Evolutionary conservation across 306 rosid species (phyloP).

Genomic region (Rosa rugosa): DNA sequence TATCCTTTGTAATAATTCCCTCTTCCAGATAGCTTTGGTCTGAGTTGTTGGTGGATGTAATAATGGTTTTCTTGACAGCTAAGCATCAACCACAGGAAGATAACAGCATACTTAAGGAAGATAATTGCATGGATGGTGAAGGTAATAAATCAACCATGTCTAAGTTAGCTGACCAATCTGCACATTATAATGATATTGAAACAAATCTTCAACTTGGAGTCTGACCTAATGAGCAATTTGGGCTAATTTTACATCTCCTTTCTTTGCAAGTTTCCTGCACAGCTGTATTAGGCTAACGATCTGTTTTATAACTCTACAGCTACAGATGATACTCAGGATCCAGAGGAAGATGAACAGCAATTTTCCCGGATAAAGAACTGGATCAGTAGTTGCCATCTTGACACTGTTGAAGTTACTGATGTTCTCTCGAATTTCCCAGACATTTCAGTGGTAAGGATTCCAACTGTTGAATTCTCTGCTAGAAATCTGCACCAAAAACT

Average conservation of each 20-base stretch:
- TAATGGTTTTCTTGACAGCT: constrained; percentile 41
- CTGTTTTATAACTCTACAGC: constrained; percentile 16
- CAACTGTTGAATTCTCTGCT: neutral
- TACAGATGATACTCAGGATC: constrained; percentile 78
- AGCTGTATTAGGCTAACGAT: neutral
- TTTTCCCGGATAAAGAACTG: constrained; percentile 70
- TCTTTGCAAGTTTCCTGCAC: neutral
- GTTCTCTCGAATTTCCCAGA: constrained; percentile 83
- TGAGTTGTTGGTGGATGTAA: constrained; percentile 19
- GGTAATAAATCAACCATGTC: constrained; percentile 42
- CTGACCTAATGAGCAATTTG: neutral
- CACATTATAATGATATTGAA: constrained; percentile 6
- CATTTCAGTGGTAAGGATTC: constrained; percentile 69
- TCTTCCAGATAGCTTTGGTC: constrained; percentile 8
- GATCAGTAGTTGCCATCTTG: constrained; percentile 61
- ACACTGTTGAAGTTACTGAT: constrained; percentile 65
- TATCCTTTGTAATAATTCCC: constrained; percentile 9
- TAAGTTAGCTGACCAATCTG: constrained; percentile 10
- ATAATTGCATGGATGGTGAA: constrained; percentile 52
- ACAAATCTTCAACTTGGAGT: neutral
- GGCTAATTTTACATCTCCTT: neutral
- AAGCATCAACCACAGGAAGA: constrained; percentile 57
- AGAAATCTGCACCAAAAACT: constrained; percentile 1
- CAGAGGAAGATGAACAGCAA: constrained; percentile 76
- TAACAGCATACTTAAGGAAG: constrained; percentile 40